These are phyloP conservation scores for Lignosus rhinocerotis DNA, from an alignment of 1,284 basidiomycete genomes.

Conservation along the genomic window DNA sequence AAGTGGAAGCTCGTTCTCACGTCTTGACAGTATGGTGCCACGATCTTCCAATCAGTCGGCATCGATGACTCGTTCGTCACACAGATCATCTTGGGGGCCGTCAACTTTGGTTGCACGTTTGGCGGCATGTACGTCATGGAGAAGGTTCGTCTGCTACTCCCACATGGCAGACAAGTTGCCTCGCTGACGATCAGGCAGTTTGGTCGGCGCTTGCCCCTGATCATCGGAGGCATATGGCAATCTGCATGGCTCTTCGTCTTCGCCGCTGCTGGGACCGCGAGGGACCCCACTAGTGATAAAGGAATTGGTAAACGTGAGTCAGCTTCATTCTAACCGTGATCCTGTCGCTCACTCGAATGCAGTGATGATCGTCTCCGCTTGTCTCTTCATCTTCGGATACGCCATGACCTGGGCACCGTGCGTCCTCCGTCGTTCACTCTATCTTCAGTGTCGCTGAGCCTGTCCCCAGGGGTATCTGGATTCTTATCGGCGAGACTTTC, in stretches of 20 bases:
- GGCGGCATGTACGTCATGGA: constrained; percentile 73
- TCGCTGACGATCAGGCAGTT: constrained; percentile 37
- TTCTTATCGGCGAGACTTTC: constrained; percentile 78
- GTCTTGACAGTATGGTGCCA: constrained; percentile 55
- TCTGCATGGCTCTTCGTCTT: constrained; percentile 77
- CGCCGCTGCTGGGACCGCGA: constrained; percentile 71
- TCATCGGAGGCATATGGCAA: constrained; percentile 75
- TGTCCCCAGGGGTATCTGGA: constrained; percentile 59
- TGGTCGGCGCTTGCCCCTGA: constrained; percentile 62
- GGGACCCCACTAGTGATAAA: constrained; percentile 49
- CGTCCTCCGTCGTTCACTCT: constrained; percentile 12
- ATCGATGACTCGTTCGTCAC: constrained; percentile 68
- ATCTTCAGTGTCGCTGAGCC: not conserved
- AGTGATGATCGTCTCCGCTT: constrained; percentile 80
- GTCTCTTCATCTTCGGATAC: constrained; percentile 78
- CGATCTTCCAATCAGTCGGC: constrained; percentile 69
- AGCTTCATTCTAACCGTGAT: not conserved
- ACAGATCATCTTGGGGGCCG: constrained; percentile 71
- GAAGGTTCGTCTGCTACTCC: constrained; percentile 38
- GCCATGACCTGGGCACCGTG: constrained; percentile 74
- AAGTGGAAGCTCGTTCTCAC: not conserved
- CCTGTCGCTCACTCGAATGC: constrained; percentile 2
- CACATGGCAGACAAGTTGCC: not conserved
- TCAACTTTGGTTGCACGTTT: constrained; percentile 73
- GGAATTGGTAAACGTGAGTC: constrained; percentile 54